phyloP scores from a whole-genome alignment of 176 grass and related monocot genomes.

The Musa acuminata region DNA sequence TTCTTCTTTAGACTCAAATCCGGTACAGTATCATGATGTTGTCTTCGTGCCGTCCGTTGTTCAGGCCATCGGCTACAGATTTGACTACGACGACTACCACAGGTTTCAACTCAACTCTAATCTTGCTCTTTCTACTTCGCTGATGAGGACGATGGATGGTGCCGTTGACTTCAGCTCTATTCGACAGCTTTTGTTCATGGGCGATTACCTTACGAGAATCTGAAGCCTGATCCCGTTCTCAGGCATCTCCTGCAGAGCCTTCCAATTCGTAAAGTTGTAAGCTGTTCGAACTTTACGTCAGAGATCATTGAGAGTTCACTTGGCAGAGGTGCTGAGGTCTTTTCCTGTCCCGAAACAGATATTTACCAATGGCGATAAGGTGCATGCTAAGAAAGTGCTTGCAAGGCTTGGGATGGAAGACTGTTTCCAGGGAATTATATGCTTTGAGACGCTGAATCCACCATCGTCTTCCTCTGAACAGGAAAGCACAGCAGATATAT shows the following conservation, averaged over 20 bases:
- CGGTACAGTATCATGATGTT: too few species aligned
- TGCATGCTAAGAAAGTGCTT: conserved; percentile 56
- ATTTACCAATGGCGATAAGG: conserved; percentile 76
- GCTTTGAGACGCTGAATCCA: conserved; percentile 79
- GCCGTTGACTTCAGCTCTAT: too few species aligned
- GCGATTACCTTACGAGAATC: conserved; percentile 57
- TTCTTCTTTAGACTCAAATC: too few species aligned
- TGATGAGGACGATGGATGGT: not conserved
- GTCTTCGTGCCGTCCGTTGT: not conserved
- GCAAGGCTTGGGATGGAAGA: conserved; percentile 77
- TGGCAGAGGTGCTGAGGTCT: too few species aligned
- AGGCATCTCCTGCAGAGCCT: conserved; percentile 65
- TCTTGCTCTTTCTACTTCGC: not conserved
- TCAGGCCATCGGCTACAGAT: conserved; percentile 70
- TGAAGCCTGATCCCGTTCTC: conserved; percentile 64
- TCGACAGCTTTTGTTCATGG: conserved; percentile 87
- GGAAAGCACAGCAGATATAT: conserved; percentile 30
- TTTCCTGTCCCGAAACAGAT: conserved; percentile 25
- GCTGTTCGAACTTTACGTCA: not conserved
- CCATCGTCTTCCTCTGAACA: conserved; percentile 2
- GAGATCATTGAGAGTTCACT: not conserved
- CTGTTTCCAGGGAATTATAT: conserved; percentile 74
- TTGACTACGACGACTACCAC: conserved; percentile 70
- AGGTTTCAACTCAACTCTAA: conserved; percentile 28
- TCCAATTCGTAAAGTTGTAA: conserved; percentile 77